phyloP scores from a whole-genome alignment of 2,329 filamentous ascomycete genomes.

The Teratosphaeria nubilosa region DNA sequence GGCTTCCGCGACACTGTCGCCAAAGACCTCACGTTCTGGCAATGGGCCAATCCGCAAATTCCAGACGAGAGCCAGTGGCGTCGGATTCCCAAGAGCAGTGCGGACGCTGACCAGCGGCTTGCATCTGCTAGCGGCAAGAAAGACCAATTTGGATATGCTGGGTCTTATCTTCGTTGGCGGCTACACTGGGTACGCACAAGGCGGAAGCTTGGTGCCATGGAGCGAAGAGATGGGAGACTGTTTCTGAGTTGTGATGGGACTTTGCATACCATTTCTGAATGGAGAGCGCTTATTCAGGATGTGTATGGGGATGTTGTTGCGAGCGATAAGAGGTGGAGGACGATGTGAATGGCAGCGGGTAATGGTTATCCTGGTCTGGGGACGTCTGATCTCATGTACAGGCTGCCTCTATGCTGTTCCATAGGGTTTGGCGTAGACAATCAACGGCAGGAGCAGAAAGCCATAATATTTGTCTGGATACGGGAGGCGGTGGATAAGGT shows the following conservation, averaged over 20 bases:
- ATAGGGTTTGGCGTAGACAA: too few relatives aligned
- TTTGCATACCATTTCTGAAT: neutral
- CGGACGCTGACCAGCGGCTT: neutral
- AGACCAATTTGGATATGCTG: neutral
- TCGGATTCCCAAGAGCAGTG: neutral
- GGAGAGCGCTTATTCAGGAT: neutral
- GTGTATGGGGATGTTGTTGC: neutral
- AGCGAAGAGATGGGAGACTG: neutral
- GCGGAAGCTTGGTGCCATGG: neutral
- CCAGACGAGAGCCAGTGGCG: neutral
- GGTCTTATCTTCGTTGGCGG: neutral
- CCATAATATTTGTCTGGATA: too few relatives aligned
- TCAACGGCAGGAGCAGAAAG: too few relatives aligned
- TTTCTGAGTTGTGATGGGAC: neutral
- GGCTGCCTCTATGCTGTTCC: too few relatives aligned
- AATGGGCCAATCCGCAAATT: neutral
- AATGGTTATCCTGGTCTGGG: too few relatives aligned
- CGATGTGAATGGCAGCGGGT: neutral
- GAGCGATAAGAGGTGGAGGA: neutral
- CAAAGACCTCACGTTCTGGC: neutral
- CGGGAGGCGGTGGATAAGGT: too few relatives aligned
- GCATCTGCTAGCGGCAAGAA: neutral
- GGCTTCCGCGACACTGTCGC: neutral
- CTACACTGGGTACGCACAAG: neutral
- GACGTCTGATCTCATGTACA: too few relatives aligned